Conservation (phyloP, 2,329 filamentous ascomycete genomes). For the Ilyonectria robusta region DNA sequence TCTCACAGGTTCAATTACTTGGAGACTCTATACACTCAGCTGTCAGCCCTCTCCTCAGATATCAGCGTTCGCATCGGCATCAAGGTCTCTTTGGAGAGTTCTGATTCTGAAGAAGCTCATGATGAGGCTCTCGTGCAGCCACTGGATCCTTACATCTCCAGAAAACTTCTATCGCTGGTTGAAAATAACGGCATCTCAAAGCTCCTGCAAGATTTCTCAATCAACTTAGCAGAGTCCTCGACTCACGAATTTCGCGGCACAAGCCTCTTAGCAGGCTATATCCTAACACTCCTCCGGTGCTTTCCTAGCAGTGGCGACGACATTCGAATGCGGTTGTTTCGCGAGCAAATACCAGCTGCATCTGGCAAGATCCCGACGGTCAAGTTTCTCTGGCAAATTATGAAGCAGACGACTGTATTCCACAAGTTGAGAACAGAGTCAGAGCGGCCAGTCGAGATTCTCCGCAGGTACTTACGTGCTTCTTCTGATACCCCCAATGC, state of each 20-base stretch:
- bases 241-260: slow-evolving; percentile 56
- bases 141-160: slow-evolving; percentile 71
- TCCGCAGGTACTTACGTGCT: slow-evolving; percentile 50
- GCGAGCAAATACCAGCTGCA: slow-evolving; percentile 59
- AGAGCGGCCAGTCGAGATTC: slow-evolving; percentile 47
- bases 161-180: slow-evolving; percentile 79
- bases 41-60: slow-evolving; percentile 66
- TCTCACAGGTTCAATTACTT: slow-evolving; percentile 60
- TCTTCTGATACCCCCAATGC: slow-evolving; percentile 46
- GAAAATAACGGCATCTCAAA: slow-evolving; percentile 80
- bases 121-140: slow-evolving; percentile 41
- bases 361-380: slow-evolving; percentile 70
- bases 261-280: slow-evolving; percentile 86
- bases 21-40: slow-evolving; percentile 66
- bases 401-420: slow-evolving; percentile 60
- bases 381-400: slow-evolving; percentile 84
- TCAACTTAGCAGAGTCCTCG: slow-evolving; percentile 49
- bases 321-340: slow-evolving; percentile 93
- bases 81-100: slow-evolving; percentile 27
- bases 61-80: slow-evolving; percentile 62
- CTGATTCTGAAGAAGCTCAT: slow-evolving; percentile 31
- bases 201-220: slow-evolving; percentile 53
- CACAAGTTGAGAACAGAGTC: slow-evolving; percentile 49
- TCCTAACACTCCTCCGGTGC: slow-evolving; percentile 85
- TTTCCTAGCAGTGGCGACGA: slow-evolving; percentile 88